Conservation (phyloP, 75 land plant genomes). For the Chamaecyparis obtusa region DNA sequence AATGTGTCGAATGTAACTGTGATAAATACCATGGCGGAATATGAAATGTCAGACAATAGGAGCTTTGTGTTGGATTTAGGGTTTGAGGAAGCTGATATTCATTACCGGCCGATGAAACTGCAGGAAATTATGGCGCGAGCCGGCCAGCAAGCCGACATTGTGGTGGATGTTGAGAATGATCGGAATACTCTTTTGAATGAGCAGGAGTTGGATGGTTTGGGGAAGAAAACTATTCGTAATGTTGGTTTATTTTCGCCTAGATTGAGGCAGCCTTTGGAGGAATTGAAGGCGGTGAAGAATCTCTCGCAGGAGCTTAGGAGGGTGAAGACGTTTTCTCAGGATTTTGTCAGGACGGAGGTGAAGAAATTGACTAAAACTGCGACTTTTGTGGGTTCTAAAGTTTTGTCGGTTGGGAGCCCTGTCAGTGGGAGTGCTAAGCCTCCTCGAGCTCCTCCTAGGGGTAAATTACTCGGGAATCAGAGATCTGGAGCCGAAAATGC, state of each 20-base stretch:
- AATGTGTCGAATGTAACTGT: not conserved
- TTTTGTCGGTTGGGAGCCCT: slow-evolving; percentile 35
- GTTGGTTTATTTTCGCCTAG: slow-evolving; percentile 6
- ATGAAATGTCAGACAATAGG: not conserved
- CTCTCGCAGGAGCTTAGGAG: slow-evolving; percentile 33
- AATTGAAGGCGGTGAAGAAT: slow-evolving; percentile 13
- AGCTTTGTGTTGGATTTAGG: slow-evolving; percentile 14
- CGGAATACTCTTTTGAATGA: not conserved
- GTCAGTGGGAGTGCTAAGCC: slow-evolving; percentile 46
- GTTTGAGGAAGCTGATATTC: not conserved
- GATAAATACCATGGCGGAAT: not conserved
- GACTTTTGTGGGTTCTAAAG: not conserved
- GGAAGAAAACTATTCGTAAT: not conserved
- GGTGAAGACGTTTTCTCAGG: not conserved
- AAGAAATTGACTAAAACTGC: slow-evolving; percentile 22
- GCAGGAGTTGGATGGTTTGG: not conserved
- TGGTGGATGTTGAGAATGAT: slow-evolving; percentile 15
- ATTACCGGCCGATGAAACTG: slow-evolving; percentile 9
- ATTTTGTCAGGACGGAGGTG: not conserved
- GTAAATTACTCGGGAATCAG: slow-evolving; percentile 21
- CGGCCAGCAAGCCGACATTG: slow-evolving; percentile 16
- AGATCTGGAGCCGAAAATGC: slow-evolving; percentile 29
- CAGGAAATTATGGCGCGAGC: slow-evolving; percentile 16
- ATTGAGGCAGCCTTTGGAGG: slow-evolving; percentile 41
- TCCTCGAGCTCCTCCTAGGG: slow-evolving; percentile 40